Evolutionary conservation across 148 eudicot species (phyloP).

Genomic region (Fagopyrum esculentum): DNA sequence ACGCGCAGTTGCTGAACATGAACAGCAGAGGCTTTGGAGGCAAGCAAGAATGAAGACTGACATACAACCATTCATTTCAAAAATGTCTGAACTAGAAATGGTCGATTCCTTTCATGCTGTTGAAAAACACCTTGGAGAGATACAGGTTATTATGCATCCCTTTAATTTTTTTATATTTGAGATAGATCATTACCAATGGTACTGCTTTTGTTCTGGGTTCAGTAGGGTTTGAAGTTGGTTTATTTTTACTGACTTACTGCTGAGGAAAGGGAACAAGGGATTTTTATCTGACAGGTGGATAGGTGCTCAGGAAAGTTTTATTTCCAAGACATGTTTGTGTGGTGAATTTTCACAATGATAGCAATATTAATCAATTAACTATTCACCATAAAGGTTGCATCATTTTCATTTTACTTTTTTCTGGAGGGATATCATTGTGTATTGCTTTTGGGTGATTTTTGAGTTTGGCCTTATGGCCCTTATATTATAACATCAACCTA

Average conservation of each 20-base stretch:
- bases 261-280: not conserved
- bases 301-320: not conserved
- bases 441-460: not conserved
- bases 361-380: not conserved
- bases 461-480: not conserved
- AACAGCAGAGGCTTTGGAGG: slow-evolving; percentile 77
- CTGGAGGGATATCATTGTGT: not conserved
- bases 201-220: not conserved
- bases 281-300: not conserved
- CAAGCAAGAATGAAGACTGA: slow-evolving; percentile 80
- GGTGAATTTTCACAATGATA: not conserved
- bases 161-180: not conserved
- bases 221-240: not conserved
- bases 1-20: slow-evolving; percentile 79
- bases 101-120: slow-evolving; percentile 85
- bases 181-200: not conserved
- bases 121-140: slow-evolving; percentile 69
- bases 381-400: slow-evolving; percentile 1
- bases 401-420: not conserved
- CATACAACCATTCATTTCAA: slow-evolving; percentile 48
- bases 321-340: not conserved
- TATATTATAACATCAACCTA: not conserved
- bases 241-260: not conserved
- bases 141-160: slow-evolving; percentile 41
- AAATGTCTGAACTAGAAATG: slow-evolving; percentile 76